Base-by-base conservation (phyloP, 805 yeast species). In the Blastobotrys terrestris region DNA sequence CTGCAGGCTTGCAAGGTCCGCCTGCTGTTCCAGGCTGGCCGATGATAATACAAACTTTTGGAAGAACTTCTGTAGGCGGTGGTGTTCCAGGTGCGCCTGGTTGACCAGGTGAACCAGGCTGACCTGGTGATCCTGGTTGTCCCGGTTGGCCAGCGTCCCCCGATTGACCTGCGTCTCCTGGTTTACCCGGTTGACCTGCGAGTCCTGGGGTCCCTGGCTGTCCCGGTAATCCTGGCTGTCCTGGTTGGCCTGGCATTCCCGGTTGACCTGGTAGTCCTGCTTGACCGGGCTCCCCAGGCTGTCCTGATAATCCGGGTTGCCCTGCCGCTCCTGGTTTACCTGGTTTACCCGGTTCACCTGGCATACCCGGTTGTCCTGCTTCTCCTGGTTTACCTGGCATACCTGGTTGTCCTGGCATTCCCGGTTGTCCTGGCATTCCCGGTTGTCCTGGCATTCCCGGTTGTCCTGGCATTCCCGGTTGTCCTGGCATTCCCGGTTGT, bases 381-480 rank as follows among this genome's bases (percentile, higher is more conserved):
- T 6, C 11, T 26, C 35, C 35, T 26, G 35, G 35, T 26, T 26
- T 5, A 26, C 35, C 35, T 26, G 35, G 35, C 35, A 26, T 26
- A 6, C 35, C 35, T 11, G 35, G 35, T 5, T 26, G 11, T 5
- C 35, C 35, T 26, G 35, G 35, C 35, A 26, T 26, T 26, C 35
- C 35, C 11, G 35, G 35, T 26, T 26, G 8, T 6, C 35, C 35
- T 26, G 35, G 35, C 35, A 26, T 26, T 11, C 35, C 35, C 11
- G 35, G 35, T 5, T 26, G 11, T 6, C 35, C 35, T 26, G 35
- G 35, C 35, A 26, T 26, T 11, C 35, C 35, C 35, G 35, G 35
- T 26, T 26, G 35, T 6, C 35, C 35, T 6, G 21, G 48, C 51
- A 40, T 31, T 46, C 31, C 49, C 49, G 19, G 49, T 51, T 5